These are phyloP conservation scores for Brettanomyces naardenensis DNA, from an alignment of 805 yeast genomes.

Conservation along the genomic window DNA sequence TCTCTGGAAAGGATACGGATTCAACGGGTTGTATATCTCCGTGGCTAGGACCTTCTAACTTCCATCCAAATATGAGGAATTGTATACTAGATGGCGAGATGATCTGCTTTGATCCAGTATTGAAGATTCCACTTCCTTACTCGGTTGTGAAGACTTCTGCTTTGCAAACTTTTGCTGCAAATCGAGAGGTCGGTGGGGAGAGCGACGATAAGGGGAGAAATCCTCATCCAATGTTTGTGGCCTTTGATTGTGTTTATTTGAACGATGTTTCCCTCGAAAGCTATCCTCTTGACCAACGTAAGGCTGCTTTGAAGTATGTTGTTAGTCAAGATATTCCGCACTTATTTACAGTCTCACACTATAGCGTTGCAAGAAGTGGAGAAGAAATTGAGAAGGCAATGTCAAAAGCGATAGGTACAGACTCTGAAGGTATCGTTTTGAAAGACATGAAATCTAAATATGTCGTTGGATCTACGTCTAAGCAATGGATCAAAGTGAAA, in stretches of 20 bases:
- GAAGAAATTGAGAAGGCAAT: conserved; percentile 51
- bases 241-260: conserved; percentile 65
- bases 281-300: conserved; percentile 48
- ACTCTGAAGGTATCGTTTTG: conserved; percentile 78
- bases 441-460: conserved; percentile 58
- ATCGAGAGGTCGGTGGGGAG: conserved; percentile 16
- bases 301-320: conserved; percentile 37
- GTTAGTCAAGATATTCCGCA: conserved; percentile 35
- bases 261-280: conserved; percentile 59
- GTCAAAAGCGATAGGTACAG: conserved; percentile 45
- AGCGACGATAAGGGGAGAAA: conserved; percentile 12
- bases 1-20: conserved; percentile 10
- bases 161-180: conserved; percentile 34
- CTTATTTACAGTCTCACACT: conserved; percentile 42
- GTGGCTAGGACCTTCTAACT: conserved; percentile 25
- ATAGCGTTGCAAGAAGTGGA: conserved; percentile 32
- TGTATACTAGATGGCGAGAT: conserved; percentile 83
- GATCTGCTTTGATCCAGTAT: conserved; percentile 72
- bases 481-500: conserved; percentile 78
- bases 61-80: conserved; percentile 20
- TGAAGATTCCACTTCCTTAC: conserved; percentile 59
- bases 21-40: conserved; percentile 23
- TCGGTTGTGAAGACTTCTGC: conserved; percentile 74
- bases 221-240: conserved; percentile 47
- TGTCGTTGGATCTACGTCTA: conserved; percentile 49